Percentiles rank a stretch among this genome's conserved stretches.
Conservation (phyloP, 352 stramenopile genomes). For the Pythium phragmitis region DNA sequence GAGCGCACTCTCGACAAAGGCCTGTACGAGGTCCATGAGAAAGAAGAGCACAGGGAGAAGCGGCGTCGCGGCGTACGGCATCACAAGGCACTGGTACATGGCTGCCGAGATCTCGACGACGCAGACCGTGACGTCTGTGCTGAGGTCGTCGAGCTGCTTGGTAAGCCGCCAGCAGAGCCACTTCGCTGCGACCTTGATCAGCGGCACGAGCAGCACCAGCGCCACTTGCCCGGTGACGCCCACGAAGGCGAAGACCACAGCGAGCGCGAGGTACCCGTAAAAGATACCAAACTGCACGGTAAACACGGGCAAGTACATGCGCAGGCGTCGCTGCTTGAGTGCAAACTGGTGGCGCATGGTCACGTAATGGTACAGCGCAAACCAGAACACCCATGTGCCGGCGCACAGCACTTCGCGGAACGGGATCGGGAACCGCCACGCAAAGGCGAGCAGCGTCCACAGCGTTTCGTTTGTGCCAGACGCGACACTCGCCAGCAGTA, state of each 20-base stretch:
- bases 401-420: slow-evolving; percentile 22
- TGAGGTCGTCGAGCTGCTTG: slow-evolving; percentile 20
- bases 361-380: slow-evolving; percentile 11
- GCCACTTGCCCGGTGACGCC: neutral
- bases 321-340: slow-evolving; percentile 8
- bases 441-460: slow-evolving; percentile 18
- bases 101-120: slow-evolving; percentile 19
- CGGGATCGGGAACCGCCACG: slow-evolving; percentile 22
- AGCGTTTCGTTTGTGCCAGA: slow-evolving; percentile 10
- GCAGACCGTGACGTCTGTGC: slow-evolving; percentile 21
- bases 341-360: slow-evolving; percentile 6
- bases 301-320: slow-evolving; percentile 18
- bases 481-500: slow-evolving; percentile 4
- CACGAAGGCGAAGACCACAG: slow-evolving; percentile 10
- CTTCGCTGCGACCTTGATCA: slow-evolving; percentile 19
- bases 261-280: slow-evolving; percentile 21
- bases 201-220: slow-evolving; percentile 12
- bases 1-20: slow-evolving; percentile 7
- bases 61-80: slow-evolving; percentile 14
- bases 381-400: slow-evolving; percentile 5
- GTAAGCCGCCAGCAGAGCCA: slow-evolving; percentile 9
- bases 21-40: slow-evolving; percentile 14
- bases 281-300: slow-evolving; percentile 18
- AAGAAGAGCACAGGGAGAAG: slow-evolving; percentile 11
- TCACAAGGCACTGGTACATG: slow-evolving; percentile 17